phyloP scores from a whole-genome alignment of 2,329 filamentous ascomycete species.

The Nemania sp. region DNA sequence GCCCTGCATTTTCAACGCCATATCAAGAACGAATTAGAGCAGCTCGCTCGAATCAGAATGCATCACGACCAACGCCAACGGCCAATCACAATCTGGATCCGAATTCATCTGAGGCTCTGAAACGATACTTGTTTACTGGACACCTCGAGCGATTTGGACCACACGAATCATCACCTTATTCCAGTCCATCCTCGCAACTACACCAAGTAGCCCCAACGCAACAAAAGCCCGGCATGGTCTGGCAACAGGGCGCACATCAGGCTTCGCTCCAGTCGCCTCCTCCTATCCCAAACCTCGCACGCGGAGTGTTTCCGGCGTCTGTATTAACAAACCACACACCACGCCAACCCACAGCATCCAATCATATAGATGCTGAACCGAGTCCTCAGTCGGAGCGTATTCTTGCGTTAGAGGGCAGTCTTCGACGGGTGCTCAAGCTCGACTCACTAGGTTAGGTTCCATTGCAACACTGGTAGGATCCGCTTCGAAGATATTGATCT shows the following conservation, averaged over 20 bases:
- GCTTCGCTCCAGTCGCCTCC: conserved; percentile 17
- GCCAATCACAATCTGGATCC: conserved; percentile 25
- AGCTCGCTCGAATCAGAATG: conserved; percentile 46
- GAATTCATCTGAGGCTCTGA: conserved; percentile 56
- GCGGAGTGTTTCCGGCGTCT: conserved; percentile 37
- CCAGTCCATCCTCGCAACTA: conserved; percentile 18
- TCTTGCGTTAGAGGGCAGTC: conserved; percentile 57
- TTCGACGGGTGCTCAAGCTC: conserved; percentile 57
- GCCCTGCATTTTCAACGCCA: conserved; percentile 70
- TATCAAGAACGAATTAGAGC: conserved; percentile 66
- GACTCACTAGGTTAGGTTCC: conserved; percentile 29
- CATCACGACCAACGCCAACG: conserved; percentile 30
- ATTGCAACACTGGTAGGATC: not conserved
- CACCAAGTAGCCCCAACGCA: conserved; percentile 24
- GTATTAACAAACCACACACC: conserved; percentile 30
- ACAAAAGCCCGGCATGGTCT: conserved; percentile 10
- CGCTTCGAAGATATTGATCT: conserved; percentile 6
- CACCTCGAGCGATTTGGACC: conserved; percentile 30
- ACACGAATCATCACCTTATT: conserved; percentile 1
- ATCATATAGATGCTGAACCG: conserved; percentile 20
- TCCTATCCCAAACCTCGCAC: conserved; percentile 23
- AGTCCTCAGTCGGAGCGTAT: conserved; percentile 45
- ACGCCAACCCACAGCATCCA: conserved; percentile 23
- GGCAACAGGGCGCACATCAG: conserved; percentile 17
- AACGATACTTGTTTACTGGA: conserved; percentile 59